Percentiles rank a stretch among this genome's conserved stretches.
Conservation (phyloP, 2,329 filamentous ascomycete genomes). For the Claviceps spartinae region DNA sequence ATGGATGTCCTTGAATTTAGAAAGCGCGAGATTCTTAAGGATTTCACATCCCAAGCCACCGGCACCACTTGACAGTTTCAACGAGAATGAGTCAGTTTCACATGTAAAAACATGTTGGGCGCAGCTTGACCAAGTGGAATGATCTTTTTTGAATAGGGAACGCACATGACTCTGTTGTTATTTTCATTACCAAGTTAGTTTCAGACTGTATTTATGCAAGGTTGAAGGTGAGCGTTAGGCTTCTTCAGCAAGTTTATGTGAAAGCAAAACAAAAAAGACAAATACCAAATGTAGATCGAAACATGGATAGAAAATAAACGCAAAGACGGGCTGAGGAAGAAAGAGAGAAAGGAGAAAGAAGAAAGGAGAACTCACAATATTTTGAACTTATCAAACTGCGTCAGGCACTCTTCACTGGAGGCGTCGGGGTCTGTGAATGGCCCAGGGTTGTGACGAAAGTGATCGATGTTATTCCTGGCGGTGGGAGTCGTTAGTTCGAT, state of each 20-base stretch:
- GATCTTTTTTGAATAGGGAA: conserved; percentile 6
- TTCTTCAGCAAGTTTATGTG: background rate
- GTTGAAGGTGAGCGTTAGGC: too few species aligned
- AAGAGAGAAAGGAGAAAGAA: background rate
- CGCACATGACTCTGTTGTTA: conserved; percentile 35
- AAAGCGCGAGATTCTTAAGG: conserved; percentile 87
- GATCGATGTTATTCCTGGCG: conserved; percentile 69
- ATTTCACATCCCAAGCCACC: conserved; percentile 94
- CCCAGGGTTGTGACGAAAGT: conserved; percentile 60
- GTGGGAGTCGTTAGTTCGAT: background rate
- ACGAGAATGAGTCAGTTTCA: background rate
- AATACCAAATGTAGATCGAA: background rate
- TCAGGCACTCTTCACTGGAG: conserved; percentile 36
- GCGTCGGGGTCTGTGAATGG: conserved; percentile 63
- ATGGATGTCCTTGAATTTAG: conserved; percentile 92
- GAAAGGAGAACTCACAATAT: conserved; percentile 45
- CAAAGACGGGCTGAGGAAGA: background rate
- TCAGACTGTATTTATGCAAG: background rate
- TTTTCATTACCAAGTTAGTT: background rate
- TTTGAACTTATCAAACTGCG: conserved; percentile 54
- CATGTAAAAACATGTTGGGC: background rate
- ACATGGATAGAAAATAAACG: too few species aligned
- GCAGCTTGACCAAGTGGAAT: too few species aligned
- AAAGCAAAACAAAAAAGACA: background rate
- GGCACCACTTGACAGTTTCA: conserved; percentile 52